Conservation (phyloP, 2,329 filamentous ascomycete species). For the Penicillium sclerotigenum region DNA sequence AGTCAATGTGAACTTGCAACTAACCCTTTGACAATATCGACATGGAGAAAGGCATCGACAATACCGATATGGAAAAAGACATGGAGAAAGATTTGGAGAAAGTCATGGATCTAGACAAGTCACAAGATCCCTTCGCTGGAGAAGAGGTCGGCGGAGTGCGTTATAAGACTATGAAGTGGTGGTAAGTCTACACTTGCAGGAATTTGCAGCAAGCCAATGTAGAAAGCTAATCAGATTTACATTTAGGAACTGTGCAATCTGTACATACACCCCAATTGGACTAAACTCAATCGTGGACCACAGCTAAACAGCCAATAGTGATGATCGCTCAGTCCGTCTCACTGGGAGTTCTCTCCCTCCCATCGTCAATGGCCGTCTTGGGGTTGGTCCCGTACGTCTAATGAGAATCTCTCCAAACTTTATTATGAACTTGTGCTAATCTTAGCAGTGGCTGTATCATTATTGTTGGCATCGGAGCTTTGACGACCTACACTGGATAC, state of each 20-base stretch:
- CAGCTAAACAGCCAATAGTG: conserved; percentile 28
- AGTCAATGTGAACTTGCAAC: neutral
- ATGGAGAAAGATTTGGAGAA: neutral
- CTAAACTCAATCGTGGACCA: neutral
- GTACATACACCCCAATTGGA: conserved; percentile 23
- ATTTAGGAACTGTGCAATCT: conserved; percentile 40
- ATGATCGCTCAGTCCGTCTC: conserved; percentile 60
- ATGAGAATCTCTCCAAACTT: neutral
- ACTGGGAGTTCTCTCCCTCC: conserved; percentile 55
- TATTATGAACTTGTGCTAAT: neutral
- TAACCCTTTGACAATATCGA: neutral
- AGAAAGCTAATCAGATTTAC: neutral
- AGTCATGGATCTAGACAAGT: neutral
- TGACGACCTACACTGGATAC: conserved; percentile 59
- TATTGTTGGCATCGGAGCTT: conserved; percentile 51
- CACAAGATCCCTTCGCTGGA: conserved; percentile 34
- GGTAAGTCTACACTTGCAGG: conserved; percentile 14
- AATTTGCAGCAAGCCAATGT: neutral
- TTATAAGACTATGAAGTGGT: conserved; percentile 50
- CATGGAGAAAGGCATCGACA: neutral
- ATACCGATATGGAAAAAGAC: neutral
- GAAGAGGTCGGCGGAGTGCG: conserved; percentile 42
- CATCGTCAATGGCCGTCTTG: conserved; percentile 50
- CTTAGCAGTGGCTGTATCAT: conserved; percentile 36
- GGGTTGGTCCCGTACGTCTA: conserved; percentile 49